Evolutionary conservation across 352 stramenopile genomes (phyloP).

Genomic region (Blastocystis sp.): DNA sequence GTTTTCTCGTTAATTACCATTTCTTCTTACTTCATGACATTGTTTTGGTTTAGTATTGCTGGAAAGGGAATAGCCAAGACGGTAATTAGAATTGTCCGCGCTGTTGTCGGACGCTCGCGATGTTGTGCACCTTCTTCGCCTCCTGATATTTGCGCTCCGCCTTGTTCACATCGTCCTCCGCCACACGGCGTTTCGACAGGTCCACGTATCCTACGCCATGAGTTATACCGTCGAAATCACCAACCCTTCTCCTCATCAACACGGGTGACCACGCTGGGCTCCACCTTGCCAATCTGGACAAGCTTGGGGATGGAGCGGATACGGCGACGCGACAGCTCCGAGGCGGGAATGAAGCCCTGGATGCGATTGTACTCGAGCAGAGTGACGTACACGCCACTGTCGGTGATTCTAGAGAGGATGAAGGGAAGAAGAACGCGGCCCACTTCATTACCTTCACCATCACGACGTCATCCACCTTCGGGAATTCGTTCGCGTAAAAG

Average conservation of each 20-base stretch:
- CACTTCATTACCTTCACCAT: conserved; percentile 83
- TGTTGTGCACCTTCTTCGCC: conserved; percentile 97
- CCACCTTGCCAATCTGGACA: conserved; percentile 97
- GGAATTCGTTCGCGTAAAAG: conserved; percentile 88
- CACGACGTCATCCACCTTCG: conserved; percentile 95
- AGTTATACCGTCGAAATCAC: neutral
- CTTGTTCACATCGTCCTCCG: conserved; percentile 95
- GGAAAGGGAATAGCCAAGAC: too few relatives aligned
- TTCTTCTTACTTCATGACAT: too few relatives aligned
- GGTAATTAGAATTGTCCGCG: too few relatives aligned
- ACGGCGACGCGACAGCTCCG: conserved; percentile 93
- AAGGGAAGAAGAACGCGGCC: neutral
- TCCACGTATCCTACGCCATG: conserved; percentile 91
- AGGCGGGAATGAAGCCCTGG: conserved; percentile 97
- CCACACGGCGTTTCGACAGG: conserved; percentile 97
- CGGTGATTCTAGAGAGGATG: conserved; percentile 84
- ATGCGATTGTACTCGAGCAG: conserved; percentile 99
- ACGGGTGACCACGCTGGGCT: conserved; percentile 99
- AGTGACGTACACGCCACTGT: conserved; percentile 99
- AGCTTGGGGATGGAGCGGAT: conserved; percentile 99
- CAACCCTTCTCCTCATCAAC: conserved; percentile 97
- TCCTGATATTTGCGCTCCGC: conserved; percentile 99
- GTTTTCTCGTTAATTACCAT: too few relatives aligned
- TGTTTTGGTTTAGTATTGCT: too few relatives aligned
- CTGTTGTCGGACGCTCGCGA: conserved; percentile 77